Evolutionary conservation across 1,284 basidiomycete genomes (phyloP).

Genomic region (Mycena sp.): DNA sequence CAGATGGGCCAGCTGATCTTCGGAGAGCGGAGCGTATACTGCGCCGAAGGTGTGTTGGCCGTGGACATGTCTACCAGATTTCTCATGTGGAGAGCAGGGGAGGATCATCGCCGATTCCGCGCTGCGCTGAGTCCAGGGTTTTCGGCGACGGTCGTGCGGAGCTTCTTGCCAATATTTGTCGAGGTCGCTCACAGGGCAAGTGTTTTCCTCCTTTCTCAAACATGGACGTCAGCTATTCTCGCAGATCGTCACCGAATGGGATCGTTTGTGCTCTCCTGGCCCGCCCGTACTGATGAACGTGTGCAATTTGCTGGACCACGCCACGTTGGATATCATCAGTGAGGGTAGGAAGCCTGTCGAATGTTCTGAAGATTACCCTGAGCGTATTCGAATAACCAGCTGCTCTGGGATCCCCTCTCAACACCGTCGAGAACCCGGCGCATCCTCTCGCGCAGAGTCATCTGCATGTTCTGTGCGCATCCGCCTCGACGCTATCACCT

Average conservation of each 20-base stretch:
- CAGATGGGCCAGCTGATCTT: conserved; percentile 19
- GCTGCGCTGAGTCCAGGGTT: conserved; percentile 22
- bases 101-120: conserved; percentile 21
- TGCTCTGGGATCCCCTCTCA: conserved; percentile 17
- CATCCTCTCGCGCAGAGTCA: conserved; percentile 25
- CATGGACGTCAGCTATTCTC: background rate
- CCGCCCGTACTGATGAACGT: conserved; percentile 10
- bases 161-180: conserved; percentile 16
- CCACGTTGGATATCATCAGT: conserved; percentile 24
- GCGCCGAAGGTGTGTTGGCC: conserved; percentile 11
- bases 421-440: conserved; percentile 19
- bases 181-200: conserved; percentile 13
- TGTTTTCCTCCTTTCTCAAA: too few species aligned
- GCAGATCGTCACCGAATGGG: conserved; percentile 20
- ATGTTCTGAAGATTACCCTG: background rate
- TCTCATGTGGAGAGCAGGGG: background rate
- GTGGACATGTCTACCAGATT: background rate
- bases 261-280: background rate
- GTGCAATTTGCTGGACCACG: conserved; percentile 21
- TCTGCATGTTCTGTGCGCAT: conserved; percentile 21
- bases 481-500: background rate
- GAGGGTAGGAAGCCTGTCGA: conserved; percentile 5
- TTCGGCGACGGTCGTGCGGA: background rate
- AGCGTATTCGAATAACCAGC: background rate
- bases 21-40: conserved; percentile 19